Conservation (phyloP, 306 rosid species). For the Parietaria judaica region DNA sequence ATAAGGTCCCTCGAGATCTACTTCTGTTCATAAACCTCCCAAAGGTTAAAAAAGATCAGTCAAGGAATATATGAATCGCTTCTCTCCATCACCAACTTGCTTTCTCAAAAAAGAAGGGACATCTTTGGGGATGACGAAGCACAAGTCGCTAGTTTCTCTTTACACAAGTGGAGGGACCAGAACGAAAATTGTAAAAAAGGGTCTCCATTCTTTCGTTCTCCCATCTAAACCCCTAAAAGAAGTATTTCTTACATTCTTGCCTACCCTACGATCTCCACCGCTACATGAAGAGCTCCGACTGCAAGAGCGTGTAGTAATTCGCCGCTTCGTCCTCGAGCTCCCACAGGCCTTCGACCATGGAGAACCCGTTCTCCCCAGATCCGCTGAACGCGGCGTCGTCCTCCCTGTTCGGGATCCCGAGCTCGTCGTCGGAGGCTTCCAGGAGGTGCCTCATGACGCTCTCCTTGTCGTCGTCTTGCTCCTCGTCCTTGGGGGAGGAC, state of each 20-base stretch:
- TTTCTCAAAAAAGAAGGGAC: not conserved
- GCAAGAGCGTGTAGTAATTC: conserved; percentile 55
- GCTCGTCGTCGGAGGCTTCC: conserved; percentile 87
- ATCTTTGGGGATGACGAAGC: not conserved
- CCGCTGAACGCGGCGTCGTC: conserved; percentile 7
- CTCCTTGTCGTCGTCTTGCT: conserved; percentile 38
- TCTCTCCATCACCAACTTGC: conserved; percentile 20
- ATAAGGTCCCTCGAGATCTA: too few relatives aligned
- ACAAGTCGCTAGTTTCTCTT: not conserved
- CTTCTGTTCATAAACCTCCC: too few relatives aligned
- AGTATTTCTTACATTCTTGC: not conserved
- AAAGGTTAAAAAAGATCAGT: not conserved
- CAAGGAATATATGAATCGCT: conserved; percentile 8
- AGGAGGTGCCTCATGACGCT: conserved; percentile 68
- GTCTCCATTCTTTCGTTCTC: conserved; percentile 6
- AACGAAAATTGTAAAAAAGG: conserved; percentile 17
- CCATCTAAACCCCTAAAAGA: not conserved
- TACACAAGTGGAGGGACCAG: conserved; percentile 22
- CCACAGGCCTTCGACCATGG: conserved; percentile 50
- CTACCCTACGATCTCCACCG: not conserved
- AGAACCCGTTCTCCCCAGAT: conserved; percentile 26
- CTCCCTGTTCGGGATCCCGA: conserved; percentile 59
- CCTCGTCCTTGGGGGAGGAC: conserved; percentile 26
- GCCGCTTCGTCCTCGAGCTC: conserved; percentile 85
- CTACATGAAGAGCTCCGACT: conserved; percentile 69